A percentile compares a stretch with the other conserved stretches of the same genome.
These are phyloP conservation scores for Cladosporium sp. DNA, from an alignment of 2,329 filamentous ascomycete genomes.

Conservation along the genomic window DNA sequence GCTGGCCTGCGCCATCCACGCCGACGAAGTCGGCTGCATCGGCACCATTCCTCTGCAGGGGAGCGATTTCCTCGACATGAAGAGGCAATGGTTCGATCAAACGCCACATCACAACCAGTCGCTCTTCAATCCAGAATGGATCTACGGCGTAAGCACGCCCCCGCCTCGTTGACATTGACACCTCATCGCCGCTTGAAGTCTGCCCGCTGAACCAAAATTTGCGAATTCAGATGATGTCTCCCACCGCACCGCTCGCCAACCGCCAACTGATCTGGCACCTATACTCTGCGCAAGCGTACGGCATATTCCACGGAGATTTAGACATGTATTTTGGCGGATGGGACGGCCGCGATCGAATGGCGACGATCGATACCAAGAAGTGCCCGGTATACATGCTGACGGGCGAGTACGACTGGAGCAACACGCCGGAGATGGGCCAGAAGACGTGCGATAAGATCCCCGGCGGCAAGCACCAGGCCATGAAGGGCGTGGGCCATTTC, in stretches of 20 bases:
- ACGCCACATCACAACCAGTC: slow-evolving; percentile 46
- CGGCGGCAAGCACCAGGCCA: slow-evolving; percentile 41
- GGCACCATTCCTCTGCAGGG: slow-evolving; percentile 47
- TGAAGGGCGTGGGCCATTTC: slow-evolving; percentile 46
- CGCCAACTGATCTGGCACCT: slow-evolving; percentile 49
- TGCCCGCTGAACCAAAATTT: background rate
- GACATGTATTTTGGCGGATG: slow-evolving; percentile 25
- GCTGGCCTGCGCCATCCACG: slow-evolving; percentile 44
- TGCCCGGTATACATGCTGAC: slow-evolving; percentile 51
- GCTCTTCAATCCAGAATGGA: slow-evolving; percentile 43
- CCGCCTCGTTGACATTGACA: background rate
- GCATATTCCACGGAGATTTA: slow-evolving; percentile 49
- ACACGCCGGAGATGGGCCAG: slow-evolving; percentile 44
- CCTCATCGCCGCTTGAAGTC: slow-evolving; percentile 17
- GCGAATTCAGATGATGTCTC: slow-evolving; percentile 38
- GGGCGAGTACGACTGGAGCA: slow-evolving; percentile 48
- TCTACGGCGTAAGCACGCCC: slow-evolving; percentile 35
- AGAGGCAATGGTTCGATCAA: slow-evolving; percentile 41
- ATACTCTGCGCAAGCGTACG: slow-evolving; percentile 48
- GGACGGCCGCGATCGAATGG: slow-evolving; percentile 43
- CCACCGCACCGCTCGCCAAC: slow-evolving; percentile 41
- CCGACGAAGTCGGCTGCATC: slow-evolving; percentile 44
- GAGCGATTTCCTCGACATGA: slow-evolving; percentile 41
- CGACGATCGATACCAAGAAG: slow-evolving; percentile 43
- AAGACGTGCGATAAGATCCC: slow-evolving; percentile 46